These are phyloP conservation scores for Moniliophthora roreri DNA, from an alignment of 1,284 basidiomycete genomes.

Conservation along the genomic window DNA sequence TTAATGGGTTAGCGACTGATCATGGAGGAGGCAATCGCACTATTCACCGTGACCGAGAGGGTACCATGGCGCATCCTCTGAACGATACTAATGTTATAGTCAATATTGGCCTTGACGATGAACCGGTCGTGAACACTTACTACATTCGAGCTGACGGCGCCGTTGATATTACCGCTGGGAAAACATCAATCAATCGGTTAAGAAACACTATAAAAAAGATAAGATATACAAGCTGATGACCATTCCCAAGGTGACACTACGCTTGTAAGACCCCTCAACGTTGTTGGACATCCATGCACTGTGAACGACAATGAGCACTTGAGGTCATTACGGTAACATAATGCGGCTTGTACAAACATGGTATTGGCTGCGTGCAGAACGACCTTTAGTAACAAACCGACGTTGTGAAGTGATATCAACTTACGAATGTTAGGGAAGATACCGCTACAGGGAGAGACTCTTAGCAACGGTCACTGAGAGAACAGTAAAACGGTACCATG, in stretches of 20 bases:
- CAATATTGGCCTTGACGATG: slow-evolving; percentile 2
- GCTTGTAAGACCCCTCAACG: slow-evolving; percentile 75
- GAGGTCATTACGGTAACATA: no score
- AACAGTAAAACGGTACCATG: slow-evolving; percentile 35
- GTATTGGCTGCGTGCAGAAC: slow-evolving; percentile 50
- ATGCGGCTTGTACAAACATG: slow-evolving; percentile 34
- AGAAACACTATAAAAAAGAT: no score
- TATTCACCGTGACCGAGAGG: slow-evolving; percentile 50
- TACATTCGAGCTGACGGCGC: slow-evolving; percentile 70
- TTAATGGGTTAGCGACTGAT: background rate
- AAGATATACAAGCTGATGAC: slow-evolving; percentile 63
- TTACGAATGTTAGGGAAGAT: slow-evolving; percentile 71
- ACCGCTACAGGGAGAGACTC: slow-evolving; percentile 40
- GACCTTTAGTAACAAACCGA: background rate
- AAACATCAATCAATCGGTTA: background rate
- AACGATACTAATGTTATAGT: slow-evolving; percentile 50
- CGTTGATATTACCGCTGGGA: slow-evolving; percentile 64
- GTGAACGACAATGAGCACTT: slow-evolving; percentile 1
- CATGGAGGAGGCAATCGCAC: slow-evolving; percentile 18
- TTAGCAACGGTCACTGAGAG: background rate
- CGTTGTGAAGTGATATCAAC: slow-evolving; percentile 23
- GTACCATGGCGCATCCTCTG: slow-evolving; percentile 68
- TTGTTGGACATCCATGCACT: slow-evolving; percentile 75
- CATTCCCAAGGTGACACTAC: slow-evolving; percentile 71
- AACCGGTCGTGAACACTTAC: slow-evolving; percentile 34